phyloP scores from a whole-genome alignment of 148 eudicot species.

The Nepenthes gracilis region DNA sequence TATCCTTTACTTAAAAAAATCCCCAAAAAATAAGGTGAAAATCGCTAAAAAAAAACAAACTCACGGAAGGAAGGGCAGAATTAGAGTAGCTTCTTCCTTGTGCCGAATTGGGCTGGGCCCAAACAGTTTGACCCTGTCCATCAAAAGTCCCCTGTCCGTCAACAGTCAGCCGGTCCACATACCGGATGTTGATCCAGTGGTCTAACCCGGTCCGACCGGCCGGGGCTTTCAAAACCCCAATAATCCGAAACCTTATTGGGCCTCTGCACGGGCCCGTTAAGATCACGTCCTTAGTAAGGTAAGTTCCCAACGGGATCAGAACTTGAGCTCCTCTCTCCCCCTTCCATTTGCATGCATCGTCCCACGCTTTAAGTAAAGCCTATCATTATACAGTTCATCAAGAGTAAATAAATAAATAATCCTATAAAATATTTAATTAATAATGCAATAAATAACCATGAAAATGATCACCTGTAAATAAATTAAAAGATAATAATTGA shows the following conservation, averaged over 20 bases:
- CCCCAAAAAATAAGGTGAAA: neutral
- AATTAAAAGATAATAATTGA: too few species aligned
- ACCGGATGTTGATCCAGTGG: slow-evolving; percentile 36
- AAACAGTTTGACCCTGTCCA: slow-evolving; percentile 32
- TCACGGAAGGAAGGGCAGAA: slow-evolving; percentile 29
- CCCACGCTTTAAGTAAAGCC: slow-evolving; percentile 54
- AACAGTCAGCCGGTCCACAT: slow-evolving; percentile 20
- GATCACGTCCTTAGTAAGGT: slow-evolving; percentile 14
- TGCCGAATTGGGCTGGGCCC: slow-evolving; percentile 19
- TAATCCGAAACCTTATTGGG: slow-evolving; percentile 14
- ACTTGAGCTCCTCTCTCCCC: slow-evolving; percentile 23
- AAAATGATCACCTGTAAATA: too few species aligned
- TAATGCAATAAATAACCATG: too few species aligned
- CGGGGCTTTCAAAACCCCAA: slow-evolving; percentile 38
- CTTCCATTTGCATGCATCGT: slow-evolving; percentile 33
- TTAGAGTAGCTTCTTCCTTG: neutral
- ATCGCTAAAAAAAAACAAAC: slow-evolving; percentile 1
- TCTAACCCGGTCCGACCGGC: slow-evolving; percentile 4
- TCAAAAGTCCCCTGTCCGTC: slow-evolving; percentile 40
- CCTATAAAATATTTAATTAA: too few species aligned
- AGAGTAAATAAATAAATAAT: too few species aligned
- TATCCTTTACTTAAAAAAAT: too few species aligned
- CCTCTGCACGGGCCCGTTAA: slow-evolving; percentile 45
- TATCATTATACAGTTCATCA: neutral
- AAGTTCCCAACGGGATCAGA: slow-evolving; percentile 26